Evolutionary conservation across 805 yeast species (phyloP).

Genomic region (Clavispora asparagi): DNA sequence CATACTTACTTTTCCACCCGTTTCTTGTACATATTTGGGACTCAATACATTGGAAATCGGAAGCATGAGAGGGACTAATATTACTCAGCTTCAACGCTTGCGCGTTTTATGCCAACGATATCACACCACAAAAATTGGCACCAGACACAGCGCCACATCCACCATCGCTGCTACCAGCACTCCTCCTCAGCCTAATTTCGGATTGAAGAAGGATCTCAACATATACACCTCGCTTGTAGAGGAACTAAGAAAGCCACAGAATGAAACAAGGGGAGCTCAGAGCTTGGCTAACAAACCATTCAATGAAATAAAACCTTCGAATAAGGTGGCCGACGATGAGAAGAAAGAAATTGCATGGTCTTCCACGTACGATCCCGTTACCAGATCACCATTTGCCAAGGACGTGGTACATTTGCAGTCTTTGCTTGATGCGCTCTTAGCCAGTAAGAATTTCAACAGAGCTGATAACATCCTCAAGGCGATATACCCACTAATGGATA

Average conservation of each 20-base stretch:
- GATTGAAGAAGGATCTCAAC: conserved; percentile 6
- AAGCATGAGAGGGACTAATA: background rate
- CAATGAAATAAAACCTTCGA: conserved; percentile 9
- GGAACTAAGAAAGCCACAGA: conserved; percentile 10
- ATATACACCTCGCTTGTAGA: conserved; percentile 12
- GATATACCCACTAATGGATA: conserved; percentile 44
- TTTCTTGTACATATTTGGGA: background rate
- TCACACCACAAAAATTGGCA: background rate
- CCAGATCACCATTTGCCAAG: conserved; percentile 43
- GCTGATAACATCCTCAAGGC: conserved; percentile 66
- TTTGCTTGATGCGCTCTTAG: conserved; percentile 70
- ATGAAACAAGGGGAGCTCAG: background rate
- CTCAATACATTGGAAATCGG: background rate
- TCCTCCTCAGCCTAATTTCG: background rate
- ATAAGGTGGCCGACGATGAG: conserved; percentile 11
- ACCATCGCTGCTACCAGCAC: background rate
- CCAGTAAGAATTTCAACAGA: conserved; percentile 58
- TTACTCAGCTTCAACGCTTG: background rate
- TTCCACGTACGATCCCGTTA: conserved; percentile 37
- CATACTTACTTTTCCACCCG: background rate
- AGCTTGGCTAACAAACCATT: conserved; percentile 10
- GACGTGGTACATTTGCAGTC: conserved; percentile 70
- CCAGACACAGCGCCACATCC: background rate
- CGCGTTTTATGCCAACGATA: background rate
- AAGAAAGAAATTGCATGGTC: conserved; percentile 27